Base-by-base conservation (phyloP, 441 rosid genomes). In the Arabidopsis lyrata region DNA sequence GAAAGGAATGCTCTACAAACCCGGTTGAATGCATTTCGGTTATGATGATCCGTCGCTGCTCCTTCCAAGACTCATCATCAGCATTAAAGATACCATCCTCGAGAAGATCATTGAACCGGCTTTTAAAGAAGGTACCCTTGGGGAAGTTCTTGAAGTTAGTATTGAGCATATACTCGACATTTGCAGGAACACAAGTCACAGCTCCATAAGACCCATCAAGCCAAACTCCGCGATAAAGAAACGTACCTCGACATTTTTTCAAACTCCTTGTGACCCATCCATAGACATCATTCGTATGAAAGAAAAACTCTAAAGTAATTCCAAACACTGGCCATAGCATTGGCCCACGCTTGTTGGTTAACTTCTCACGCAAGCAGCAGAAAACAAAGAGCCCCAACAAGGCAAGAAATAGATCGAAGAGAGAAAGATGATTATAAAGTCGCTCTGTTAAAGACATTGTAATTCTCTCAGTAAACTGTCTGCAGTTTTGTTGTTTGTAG, bases 261-360 rank as follows among this genome's bases (percentile, higher is more conserved):
- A 92, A 71, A 54, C 81, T 76, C 48, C 48, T 55, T 6, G 90
- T 87, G 70, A 24, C 44, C 83, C 89, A 88, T 41, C 74, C 73
- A 53, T 85, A 77, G 16, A 82, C 38, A 75, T 84, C 81, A 7
- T 83, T 76, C 62, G 45, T 31, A 32, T 82, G 63, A 22, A 63
- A 13, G 47, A 81, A 63, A 18, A 84, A 32, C 22, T 85, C 76
- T 2, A 86, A 86, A 20, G 82, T 14, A 38, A 83, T 66, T 15
- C 96, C 94, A 2, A 92, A 45, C 64, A 85, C 84, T 4, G 97
- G 91, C 95, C 95, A 88, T 7, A 81, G 16, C 86, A 81, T 88
- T 4, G 87, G 89, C 27, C 87, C 90, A 2, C 5, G 13, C 31
- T 81, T 88, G 66, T 81, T 86, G 14, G 77, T 55, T 42, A 90